Evolutionary conservation across 1,284 basidiomycete genomes (phyloP).

Genomic region (Ganoderma lucidum): DNA sequence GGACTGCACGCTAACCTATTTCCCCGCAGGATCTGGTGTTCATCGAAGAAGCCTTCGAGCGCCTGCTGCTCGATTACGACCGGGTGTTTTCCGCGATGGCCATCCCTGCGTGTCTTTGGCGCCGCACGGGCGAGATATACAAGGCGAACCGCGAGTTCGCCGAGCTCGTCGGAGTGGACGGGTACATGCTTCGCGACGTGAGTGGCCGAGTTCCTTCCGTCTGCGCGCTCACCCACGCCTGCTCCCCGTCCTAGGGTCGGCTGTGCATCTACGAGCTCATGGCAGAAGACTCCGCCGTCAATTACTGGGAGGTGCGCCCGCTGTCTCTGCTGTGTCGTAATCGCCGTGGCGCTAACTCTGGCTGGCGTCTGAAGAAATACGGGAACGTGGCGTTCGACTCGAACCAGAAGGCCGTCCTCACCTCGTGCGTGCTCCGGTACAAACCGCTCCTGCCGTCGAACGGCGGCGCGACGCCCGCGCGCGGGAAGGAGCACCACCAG

Average conservation of each 20-base stretch:
- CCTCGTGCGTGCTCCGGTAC: slow-evolving; percentile 89
- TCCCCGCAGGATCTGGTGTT: slow-evolving; percentile 86
- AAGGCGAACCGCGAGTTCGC: slow-evolving; percentile 97
- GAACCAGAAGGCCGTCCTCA: slow-evolving; percentile 89
- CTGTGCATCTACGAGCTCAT: slow-evolving; percentile 98
- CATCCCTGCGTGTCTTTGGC: slow-evolving; percentile 96
- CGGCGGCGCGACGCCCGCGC: slow-evolving; percentile 37
- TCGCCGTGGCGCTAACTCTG: background rate
- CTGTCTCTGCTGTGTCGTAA: slow-evolving; percentile 7
- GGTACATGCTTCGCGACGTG: slow-evolving; percentile 83
- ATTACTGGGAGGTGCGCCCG: slow-evolving; percentile 91
- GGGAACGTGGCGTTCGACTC: slow-evolving; percentile 94
- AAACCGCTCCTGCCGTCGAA: slow-evolving; percentile 62
- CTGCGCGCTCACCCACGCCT: slow-evolving; percentile 17
- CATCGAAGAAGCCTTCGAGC: slow-evolving; percentile 97
- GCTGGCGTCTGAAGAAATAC: slow-evolving; percentile 73
- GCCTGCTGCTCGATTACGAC: slow-evolving; percentile 94
- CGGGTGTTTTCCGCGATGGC: slow-evolving; percentile 96
- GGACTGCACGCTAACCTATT: slow-evolving; percentile 21
- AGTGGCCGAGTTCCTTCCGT: slow-evolving; percentile 41
- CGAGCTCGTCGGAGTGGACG: slow-evolving; percentile 86
- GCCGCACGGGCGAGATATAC: slow-evolving; percentile 97
- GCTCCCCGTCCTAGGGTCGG: slow-evolving; percentile 63
- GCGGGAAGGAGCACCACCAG: slow-evolving; percentile 40
- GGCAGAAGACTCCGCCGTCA: slow-evolving; percentile 95